Base-by-base conservation (phyloP, 2,329 filamentous ascomycete genomes). In the Penicillium rolfsii region DNA sequence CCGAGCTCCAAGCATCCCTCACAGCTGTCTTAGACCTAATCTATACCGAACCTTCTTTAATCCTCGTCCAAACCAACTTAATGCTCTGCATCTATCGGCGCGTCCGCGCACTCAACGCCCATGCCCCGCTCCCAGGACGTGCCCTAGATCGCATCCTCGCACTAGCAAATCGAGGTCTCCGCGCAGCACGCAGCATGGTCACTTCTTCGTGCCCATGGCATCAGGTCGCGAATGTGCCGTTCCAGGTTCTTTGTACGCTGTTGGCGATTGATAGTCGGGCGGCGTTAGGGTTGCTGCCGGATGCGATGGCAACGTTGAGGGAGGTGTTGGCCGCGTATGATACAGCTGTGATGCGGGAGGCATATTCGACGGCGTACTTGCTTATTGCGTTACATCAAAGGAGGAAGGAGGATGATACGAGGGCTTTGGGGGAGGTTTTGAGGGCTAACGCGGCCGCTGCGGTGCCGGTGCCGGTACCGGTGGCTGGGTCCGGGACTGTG, bases 141-240 rank as follows among this genome's bases (percentile, higher is more conserved):
- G 73, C 82, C 0, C 76, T 81, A 2, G 81, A 83, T 14, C 76
- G 77, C 7, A 78, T 86, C 11, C 77, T 86, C 3, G 72, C 72
- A 0, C 73, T 86, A 3, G 77, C 80, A 0, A 57, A 52, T 1
- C 75, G 77, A 3, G 83, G 80, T 0, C 77, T 86, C 9, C 73
- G 76, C 24, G 81, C 82, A 0, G 82, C 84, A 0, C 76, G 79
- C 5, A 71, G 70, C 5, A 80, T 86, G 68, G 73, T 83, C 0
- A 74, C 77, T 2, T 71, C 73, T 9, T 74, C 76, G 12, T 75
- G 77, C 2, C 84, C 84, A 0, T 87, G 85, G 85, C 85, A 87
- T 65, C 84, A 87, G 59, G 80, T 84, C 49, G 83, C 83, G 30
- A 86, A 87, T 52, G 82, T 87, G 0, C 85, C 85, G 0, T 87